Base-by-base conservation (phyloP, 257 asterid genomes). In the Datura wrightii region DNA sequence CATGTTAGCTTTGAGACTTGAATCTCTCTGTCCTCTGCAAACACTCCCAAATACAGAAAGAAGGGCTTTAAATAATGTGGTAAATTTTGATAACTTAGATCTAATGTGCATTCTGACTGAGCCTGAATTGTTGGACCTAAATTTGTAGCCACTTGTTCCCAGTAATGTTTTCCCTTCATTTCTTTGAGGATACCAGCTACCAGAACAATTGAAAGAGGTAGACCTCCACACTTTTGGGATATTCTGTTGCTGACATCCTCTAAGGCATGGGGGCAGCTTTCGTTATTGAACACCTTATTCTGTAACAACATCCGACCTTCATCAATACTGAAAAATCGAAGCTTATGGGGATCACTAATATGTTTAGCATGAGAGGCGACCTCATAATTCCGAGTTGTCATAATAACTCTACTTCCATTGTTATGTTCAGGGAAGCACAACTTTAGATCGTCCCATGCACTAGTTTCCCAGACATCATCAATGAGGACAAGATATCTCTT, bases 401-500 rank as follows among this genome's bases (percentile, higher is more conserved):
- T 65, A 70, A 89, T 4, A 60, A 89, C 82, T 60, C 89, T 80
- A 31, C 92, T 90, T 60, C 92, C 79, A 84, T 86, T 67, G 1
- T 80, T n/a, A 1, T n/a, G 5, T 50, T 56, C 39, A 70, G 18
- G 62, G n/a, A 63, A 31, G 5, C 37, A 63, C 16, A 5, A 31
- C 3, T 5, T 13, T 4, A 63, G 14, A 34, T 56, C 87, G 42
- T 83, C 8, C 92, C 89, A 89, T 8, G 9, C 86, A 10, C 84
- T 42, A 4, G 62, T 11, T 60, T 39, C 14, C 92, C 93, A 89
- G 2, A 91, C 15, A 83, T 91, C 94, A 85, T 89, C 93, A 50
- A 88, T 41, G 5, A 91, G 87, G 39, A 91, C 56, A 0, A 91
- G 82, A 62, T 84, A 91, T 63, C 87, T 84, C 54, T 84, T 63